Percentiles rank a stretch among this genome's conserved stretches.
Evolutionary conservation across 148 eudicot species (phyloP).

Genomic region (Rhododendron henanense): DNA sequence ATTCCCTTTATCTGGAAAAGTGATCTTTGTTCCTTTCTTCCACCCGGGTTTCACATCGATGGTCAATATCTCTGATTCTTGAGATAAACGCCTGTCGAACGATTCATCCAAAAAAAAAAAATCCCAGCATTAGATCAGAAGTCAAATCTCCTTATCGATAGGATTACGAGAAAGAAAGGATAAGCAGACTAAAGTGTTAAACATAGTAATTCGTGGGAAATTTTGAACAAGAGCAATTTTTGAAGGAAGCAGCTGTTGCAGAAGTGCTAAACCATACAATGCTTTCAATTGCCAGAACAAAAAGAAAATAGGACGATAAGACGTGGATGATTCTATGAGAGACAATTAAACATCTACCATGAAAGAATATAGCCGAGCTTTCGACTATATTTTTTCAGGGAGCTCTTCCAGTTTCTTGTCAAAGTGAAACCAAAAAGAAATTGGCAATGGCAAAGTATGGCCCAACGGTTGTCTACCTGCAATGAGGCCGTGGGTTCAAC

Average conservation of each 20-base stretch:
- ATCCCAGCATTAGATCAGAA: not conserved
- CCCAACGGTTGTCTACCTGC: not conserved
- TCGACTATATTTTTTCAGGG: not conserved
- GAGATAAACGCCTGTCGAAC: constrained; percentile 28
- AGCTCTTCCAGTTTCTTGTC: not conserved
- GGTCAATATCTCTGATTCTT: constrained; percentile 61
- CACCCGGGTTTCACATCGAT: constrained; percentile 84
- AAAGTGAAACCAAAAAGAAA: not conserved
- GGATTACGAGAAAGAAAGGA: not conserved
- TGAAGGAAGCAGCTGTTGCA: not conserved
- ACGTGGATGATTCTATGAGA: not conserved
- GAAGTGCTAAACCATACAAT: not conserved
- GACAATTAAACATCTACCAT: not conserved
- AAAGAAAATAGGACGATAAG: too few species aligned
- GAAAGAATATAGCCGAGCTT: not conserved
- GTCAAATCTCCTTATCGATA: not conserved
- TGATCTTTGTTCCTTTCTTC: constrained; percentile 93
- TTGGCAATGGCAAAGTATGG: not conserved
- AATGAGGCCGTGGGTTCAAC: too few species aligned
- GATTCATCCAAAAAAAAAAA: not conserved
- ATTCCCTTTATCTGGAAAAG: constrained; percentile 81
- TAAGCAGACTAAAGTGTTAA: not conserved
- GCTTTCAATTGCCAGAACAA: not conserved
- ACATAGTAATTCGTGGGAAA: not conserved
- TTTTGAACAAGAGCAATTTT: not conserved